Conservation (phyloP, 176 grass and related monocot species). For the Carex kokanica region DNA sequence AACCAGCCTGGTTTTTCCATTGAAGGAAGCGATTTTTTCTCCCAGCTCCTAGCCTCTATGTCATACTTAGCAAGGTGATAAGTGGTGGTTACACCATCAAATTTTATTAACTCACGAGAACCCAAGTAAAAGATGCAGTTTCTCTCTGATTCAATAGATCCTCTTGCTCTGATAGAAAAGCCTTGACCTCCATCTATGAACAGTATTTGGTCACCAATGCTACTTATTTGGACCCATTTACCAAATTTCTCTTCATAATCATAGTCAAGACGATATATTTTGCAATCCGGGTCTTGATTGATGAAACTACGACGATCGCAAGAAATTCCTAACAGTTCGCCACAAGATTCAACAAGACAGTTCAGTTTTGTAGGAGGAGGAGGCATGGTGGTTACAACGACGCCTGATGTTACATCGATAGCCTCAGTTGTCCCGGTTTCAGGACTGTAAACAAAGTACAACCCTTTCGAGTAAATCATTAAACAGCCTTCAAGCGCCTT, state of each 20-base stretch:
- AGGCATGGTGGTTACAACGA: background rate
- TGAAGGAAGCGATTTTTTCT: background rate
- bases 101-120: background rate
- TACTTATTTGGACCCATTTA: background rate
- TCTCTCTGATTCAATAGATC: background rate
- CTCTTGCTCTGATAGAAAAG: background rate
- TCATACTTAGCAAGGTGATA: constrained; percentile 14
- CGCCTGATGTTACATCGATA: background rate
- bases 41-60: background rate
- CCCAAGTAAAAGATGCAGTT: constrained; percentile 19
- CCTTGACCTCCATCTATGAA: constrained; percentile 20
- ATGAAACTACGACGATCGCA: background rate
- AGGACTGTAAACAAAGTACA: constrained; percentile 14
- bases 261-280: constrained; percentile 6
- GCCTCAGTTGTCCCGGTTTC: background rate
- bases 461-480: background rate
- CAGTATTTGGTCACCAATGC: constrained; percentile 2
- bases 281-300: background rate
- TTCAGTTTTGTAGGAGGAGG: constrained; percentile 21
- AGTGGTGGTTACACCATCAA: constrained; percentile 9
- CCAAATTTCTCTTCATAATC: background rate
- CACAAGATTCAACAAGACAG: background rate
- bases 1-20: constrained; percentile 24
- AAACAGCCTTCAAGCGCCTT: constrained; percentile 16
- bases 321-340: constrained; percentile 12